Evolutionary conservation across 148 eudicot species (phyloP).

Genomic region (Camellia japonica): DNA sequence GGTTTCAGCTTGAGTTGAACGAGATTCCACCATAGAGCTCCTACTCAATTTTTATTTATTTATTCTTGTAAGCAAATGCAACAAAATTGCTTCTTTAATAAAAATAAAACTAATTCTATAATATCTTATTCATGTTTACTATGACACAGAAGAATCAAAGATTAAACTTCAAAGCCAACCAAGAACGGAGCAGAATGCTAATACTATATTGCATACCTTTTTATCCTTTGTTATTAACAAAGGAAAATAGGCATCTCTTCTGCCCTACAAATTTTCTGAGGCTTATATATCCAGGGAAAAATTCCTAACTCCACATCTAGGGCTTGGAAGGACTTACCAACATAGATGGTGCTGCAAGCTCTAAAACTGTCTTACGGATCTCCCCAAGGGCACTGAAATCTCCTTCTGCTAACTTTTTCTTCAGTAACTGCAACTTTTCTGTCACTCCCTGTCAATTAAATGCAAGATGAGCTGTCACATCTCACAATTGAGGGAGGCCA

Average conservation of each 20-base stretch:
- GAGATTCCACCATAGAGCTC: not conserved
- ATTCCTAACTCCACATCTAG: not conserved
- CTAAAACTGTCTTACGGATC: slow-evolving; percentile 70
- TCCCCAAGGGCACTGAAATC: slow-evolving; percentile 54
- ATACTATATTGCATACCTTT: too few relatives aligned
- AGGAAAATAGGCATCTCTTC: not conserved
- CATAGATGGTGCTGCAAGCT: slow-evolving; percentile 74
- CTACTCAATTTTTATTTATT: not conserved
- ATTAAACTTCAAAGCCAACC: not conserved
- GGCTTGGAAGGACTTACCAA: slow-evolving; percentile 46
- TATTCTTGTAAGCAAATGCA: not conserved
- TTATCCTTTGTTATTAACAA: not conserved
- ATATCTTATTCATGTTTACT: not conserved
- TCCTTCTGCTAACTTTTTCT: slow-evolving; percentile 54
- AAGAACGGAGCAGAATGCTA: too few relatives aligned
- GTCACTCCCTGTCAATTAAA: slow-evolving; percentile 52
- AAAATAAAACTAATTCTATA: not conserved
- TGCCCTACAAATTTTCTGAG: not conserved
- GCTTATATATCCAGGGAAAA: not conserved
- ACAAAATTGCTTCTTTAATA: too few relatives aligned
- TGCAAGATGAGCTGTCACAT: not conserved
- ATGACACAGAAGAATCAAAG: not conserved
- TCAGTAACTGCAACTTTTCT: slow-evolving; percentile 50
- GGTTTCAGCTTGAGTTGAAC: not conserved
- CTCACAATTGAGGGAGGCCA: not conserved